Evolutionary conservation across 805 yeast species (phyloP).

Genomic region (Clavispora asparagi): DNA sequence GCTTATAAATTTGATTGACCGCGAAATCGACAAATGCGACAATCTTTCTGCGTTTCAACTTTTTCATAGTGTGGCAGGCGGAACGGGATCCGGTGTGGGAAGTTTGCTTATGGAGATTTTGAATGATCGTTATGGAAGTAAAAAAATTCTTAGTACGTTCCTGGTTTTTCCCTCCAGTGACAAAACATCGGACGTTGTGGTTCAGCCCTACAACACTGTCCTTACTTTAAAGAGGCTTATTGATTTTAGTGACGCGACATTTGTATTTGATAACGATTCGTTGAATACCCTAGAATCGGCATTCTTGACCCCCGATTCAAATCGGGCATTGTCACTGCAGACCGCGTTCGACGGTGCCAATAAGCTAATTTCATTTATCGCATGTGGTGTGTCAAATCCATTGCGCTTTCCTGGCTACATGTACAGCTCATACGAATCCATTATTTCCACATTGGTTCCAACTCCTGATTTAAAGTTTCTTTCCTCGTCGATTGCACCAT

Average conservation of each 20-base stretch:
- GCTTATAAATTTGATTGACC: slow-evolving; percentile 76
- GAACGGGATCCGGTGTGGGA: slow-evolving; percentile 97
- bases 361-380: slow-evolving; percentile 76
- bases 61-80: slow-evolving; percentile 95
- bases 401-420: slow-evolving; percentile 88
- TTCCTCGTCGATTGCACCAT: slow-evolving; percentile 37
- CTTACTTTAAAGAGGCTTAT: slow-evolving; percentile 76
- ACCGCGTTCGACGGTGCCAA: slow-evolving; percentile 73
- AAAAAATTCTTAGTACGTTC: slow-evolving; percentile 78
- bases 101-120: slow-evolving; percentile 72
- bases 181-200: slow-evolving; percentile 87
- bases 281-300: slow-evolving; percentile 64
- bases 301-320: slow-evolving; percentile 19
- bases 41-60: slow-evolving; percentile 86
- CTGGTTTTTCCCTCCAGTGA: slow-evolving; percentile 82
- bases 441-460: slow-evolving; percentile 78
- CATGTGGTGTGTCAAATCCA: slow-evolving; percentile 82
- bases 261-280: slow-evolving; percentile 91
- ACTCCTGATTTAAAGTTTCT: slow-evolving; percentile 70
- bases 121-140: slow-evolving; percentile 71
- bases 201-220: slow-evolving; percentile 91
- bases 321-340: slow-evolving; percentile 22
- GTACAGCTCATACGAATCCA: slow-evolving; percentile 79
- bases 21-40: slow-evolving; percentile 88
- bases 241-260: slow-evolving; percentile 77